phyloP scores from a whole-genome alignment of 2,329 filamentous ascomycete species.

The Neonectria punicea region DNA sequence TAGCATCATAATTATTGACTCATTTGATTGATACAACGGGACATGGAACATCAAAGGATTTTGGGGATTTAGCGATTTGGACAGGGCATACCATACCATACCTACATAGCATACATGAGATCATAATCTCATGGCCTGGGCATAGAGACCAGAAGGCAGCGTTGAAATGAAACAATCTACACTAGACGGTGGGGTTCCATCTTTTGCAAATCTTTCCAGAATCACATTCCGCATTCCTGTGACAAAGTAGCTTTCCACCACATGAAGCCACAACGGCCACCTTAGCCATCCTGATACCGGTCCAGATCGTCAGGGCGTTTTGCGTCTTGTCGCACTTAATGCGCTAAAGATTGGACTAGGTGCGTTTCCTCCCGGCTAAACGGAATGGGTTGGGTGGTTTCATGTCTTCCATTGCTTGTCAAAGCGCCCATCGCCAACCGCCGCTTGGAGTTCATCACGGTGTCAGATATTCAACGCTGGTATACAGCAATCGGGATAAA shows the following conservation, averaged over 20 bases:
- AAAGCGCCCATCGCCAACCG: neutral
- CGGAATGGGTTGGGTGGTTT: neutral
- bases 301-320: neutral
- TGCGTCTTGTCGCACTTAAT: neutral
- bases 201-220: neutral
- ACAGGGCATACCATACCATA: neutral
- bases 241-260: neutral
- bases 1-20: slow-evolving; percentile 3
- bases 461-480: neutral
- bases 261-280: neutral
- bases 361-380: neutral
- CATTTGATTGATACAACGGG: slow-evolving; percentile 8
- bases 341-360: neutral
- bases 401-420: neutral
- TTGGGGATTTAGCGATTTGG: slow-evolving; percentile 12
- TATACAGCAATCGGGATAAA: neutral
- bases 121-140: slow-evolving; percentile 14
- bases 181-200: neutral
- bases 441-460: neutral
- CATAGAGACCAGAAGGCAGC: slow-evolving; percentile 19
- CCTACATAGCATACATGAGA: slow-evolving; percentile 11
- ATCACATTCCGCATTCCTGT: neutral
- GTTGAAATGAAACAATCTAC: slow-evolving; percentile 17
- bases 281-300: neutral
- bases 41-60: slow-evolving; percentile 15